phyloP scores from a whole-genome alignment of 2,329 filamentous ascomycete species.

The Decorospora gaudefroyi region DNA sequence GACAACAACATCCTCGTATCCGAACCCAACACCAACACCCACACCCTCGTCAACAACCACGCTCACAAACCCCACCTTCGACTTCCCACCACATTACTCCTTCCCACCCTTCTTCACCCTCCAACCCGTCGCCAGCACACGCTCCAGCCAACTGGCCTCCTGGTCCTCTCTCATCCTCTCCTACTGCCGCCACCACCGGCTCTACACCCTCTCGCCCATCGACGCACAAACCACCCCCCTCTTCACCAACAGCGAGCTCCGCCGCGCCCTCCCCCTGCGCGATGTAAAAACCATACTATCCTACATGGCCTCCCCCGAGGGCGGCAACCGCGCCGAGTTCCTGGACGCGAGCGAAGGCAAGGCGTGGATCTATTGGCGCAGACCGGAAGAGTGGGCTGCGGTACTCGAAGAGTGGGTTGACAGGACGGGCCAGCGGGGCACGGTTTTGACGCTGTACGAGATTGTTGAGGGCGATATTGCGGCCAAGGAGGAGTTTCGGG shows the following conservation, averaged over 20 bases:
- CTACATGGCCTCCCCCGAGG: constrained; percentile 60
- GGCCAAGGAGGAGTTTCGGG: constrained; percentile 71
- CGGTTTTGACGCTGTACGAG: constrained; percentile 91
- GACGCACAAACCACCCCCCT: constrained; percentile 59
- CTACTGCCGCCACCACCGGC: constrained; percentile 77
- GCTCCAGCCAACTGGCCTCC: constrained; percentile 75
- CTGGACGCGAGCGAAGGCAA: constrained; percentile 47
- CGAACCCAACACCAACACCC: constrained; percentile 13
- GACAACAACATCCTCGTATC: constrained; percentile 15
- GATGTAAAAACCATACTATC: constrained; percentile 60
- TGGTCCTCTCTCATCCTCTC: constrained; percentile 85
- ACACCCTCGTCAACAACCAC: constrained; percentile 12
- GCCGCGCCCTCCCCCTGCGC: constrained; percentile 54
- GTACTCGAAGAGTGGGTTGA: constrained; percentile 79
- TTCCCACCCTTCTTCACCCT: constrained; percentile 87
- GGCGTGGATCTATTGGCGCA: constrained; percentile 81
- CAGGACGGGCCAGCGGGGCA: constrained; percentile 83
- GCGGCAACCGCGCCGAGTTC: constrained; percentile 68
- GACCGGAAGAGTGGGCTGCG: constrained; percentile 87
- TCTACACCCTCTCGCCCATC: constrained; percentile 74
- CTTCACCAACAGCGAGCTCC: constrained; percentile 56
- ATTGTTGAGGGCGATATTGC: constrained; percentile 84
- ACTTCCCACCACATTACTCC: constrained; percentile 61
- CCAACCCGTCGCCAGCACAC: constrained; percentile 74
- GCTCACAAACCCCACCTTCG: constrained; percentile 35